Evolutionary conservation across 805 yeast species (phyloP).

Genomic region (Candida coquimbonensis): DNA sequence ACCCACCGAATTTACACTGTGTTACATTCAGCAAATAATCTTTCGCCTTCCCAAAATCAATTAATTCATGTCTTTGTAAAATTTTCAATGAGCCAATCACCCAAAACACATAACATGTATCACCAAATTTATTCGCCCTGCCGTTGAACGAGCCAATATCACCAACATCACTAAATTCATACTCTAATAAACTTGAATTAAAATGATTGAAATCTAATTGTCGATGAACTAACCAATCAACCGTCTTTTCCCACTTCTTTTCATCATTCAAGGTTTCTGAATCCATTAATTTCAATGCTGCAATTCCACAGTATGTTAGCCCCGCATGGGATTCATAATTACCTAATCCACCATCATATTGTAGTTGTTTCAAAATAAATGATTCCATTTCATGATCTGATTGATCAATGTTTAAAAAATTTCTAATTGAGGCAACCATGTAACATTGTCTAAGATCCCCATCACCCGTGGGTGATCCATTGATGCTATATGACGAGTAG

Average conservation of each 20-base stretch:
- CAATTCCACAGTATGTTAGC: slow-evolving; percentile 76
- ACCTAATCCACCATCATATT: slow-evolving; percentile 70
- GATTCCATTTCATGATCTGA: slow-evolving; percentile 24
- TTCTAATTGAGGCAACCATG: slow-evolving; percentile 59
- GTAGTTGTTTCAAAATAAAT: slow-evolving; percentile 31
- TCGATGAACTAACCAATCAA: slow-evolving; percentile 56
- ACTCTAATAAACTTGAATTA: slow-evolving; percentile 17
- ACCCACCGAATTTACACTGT: slow-evolving; percentile 74
- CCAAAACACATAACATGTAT: slow-evolving; percentile 90
- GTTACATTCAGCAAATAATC: slow-evolving; percentile 46
- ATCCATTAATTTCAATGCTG: slow-evolving; percentile 42
- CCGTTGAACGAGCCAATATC: slow-evolving; percentile 85
- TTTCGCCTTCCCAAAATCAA: slow-evolving; percentile 30
- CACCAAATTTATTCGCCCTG: slow-evolving; percentile 74
- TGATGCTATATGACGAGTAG: slow-evolving; percentile 40
- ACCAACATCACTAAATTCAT: slow-evolving; percentile 33
- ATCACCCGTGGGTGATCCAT: slow-evolving; percentile 43
- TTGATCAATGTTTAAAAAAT: slow-evolving; percentile 30
- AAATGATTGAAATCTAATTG: slow-evolving; percentile 40
- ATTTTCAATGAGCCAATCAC: slow-evolving; percentile 45
- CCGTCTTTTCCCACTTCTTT: slow-evolving; percentile 32
- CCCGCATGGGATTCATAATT: slow-evolving; percentile 79
- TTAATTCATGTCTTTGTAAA: slow-evolving; percentile 18
- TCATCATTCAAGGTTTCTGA: slow-evolving; percentile 14
- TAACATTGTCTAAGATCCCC: slow-evolving; percentile 68